Evolutionary conservation across 2,329 filamentous ascomycete species (phyloP).

Genomic region (Penicillium olsonii): DNA sequence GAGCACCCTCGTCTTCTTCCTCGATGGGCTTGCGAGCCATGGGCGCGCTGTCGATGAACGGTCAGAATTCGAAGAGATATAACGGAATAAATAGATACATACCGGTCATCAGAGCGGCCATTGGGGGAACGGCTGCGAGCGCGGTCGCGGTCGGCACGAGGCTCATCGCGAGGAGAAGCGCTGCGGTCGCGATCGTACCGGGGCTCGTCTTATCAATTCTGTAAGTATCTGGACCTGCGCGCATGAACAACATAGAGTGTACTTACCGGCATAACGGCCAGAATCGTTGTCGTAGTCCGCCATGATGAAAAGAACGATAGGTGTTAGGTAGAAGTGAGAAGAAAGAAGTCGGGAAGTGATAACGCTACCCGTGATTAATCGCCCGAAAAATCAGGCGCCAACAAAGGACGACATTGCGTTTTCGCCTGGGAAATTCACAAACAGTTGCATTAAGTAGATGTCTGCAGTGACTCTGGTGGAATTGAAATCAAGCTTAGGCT

Average conservation of each 20-base stretch:
- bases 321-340: constrained; percentile 23
- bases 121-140: constrained; percentile 67
- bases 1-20: constrained; percentile 70
- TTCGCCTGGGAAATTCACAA: too few relatives aligned
- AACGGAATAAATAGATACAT: constrained; percentile 22
- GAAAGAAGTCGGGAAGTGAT: constrained; percentile 24
- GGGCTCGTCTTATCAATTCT: constrained; percentile 53
- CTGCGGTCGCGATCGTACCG: constrained; percentile 68
- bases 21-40: constrained; percentile 48
- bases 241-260: neutral
- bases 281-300: constrained; percentile 67
- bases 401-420: too few relatives aligned
- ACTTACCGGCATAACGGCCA: constrained; percentile 66
- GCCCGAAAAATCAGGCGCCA: constrained; percentile 17
- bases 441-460: too few relatives aligned
- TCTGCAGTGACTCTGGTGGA: too few relatives aligned
- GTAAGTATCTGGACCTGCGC: neutral
- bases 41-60: constrained; percentile 41
- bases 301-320: constrained; percentile 35
- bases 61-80: neutral
- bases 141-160: constrained; percentile 53
- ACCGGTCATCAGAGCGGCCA: constrained; percentile 57
- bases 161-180: constrained; percentile 64
- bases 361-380: constrained; percentile 22
- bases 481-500: too few relatives aligned